A percentile compares a stretch with the other conserved stretches of the same genome.
Conservation (phyloP, 192 early-diverging fungal species). For the Paraglomus occultum region DNA sequence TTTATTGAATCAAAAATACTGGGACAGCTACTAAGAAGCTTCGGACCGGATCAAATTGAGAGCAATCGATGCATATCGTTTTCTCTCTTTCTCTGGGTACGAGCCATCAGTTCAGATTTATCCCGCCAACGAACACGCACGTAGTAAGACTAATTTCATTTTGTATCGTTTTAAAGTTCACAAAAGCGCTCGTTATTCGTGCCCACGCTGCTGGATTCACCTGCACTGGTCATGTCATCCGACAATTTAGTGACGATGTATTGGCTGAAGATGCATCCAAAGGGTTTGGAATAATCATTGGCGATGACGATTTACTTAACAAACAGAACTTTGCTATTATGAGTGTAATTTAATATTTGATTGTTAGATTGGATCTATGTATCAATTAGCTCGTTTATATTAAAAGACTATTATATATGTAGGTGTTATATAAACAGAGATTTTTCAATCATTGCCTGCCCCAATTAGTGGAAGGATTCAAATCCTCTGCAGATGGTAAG, state of each 20-base stretch:
- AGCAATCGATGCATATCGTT: conserved; percentile 14
- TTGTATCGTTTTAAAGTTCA: conserved; percentile 43
- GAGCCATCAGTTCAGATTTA: background rate
- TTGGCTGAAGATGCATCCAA: conserved; percentile 56
- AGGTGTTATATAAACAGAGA: conserved; percentile 80
- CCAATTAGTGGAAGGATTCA: conserved; percentile 59
- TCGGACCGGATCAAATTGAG: background rate
- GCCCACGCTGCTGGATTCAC: conserved; percentile 51
- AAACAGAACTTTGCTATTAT: conserved; percentile 63
- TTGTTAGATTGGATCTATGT: background rate
- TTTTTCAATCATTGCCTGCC: conserved; percentile 81
- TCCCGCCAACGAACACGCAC: background rate
- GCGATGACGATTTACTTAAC: conserved; percentile 74
- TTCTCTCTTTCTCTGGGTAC: conserved; percentile 31
- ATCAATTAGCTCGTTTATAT: background rate
- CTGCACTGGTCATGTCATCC: conserved; percentile 53
- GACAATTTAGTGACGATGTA: conserved; percentile 43
- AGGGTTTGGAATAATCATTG: conserved; percentile 72
- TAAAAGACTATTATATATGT: conserved; percentile 22
- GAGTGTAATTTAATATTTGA: conserved; percentile 42
- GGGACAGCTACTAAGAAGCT: background rate
- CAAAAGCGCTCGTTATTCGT: conserved; percentile 64
- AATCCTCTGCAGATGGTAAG: conserved; percentile 39
- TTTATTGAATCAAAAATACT: conserved; percentile 31
- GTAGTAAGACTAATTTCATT: background rate